phyloP scores from a whole-genome alignment of 75 land plant species.

The Ceratopteris richardii region DNA sequence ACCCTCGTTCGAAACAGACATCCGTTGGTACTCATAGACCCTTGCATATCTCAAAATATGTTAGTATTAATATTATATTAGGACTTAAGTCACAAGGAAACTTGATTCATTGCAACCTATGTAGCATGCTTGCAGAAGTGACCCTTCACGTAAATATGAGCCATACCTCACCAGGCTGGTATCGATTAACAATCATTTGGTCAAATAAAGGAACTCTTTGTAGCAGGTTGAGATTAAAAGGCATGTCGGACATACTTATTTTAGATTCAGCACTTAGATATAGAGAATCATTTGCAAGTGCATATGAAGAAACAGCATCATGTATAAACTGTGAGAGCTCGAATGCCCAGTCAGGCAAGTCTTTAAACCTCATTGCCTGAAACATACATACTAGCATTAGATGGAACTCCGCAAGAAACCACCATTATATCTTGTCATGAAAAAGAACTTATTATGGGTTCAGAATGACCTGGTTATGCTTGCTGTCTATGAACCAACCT shows the following conservation, averaged over 20 bases:
- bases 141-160: not conserved
- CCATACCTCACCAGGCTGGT: constrained; percentile 92
- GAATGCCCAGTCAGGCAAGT: constrained; percentile 75
- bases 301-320: constrained; percentile 20
- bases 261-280: not conserved
- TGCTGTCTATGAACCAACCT: constrained; percentile 47
- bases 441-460: too few species aligned
- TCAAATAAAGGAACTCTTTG: constrained; percentile 84
- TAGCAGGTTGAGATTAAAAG: constrained; percentile 36
- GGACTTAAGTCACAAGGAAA: too few species aligned
- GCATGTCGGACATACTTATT: constrained; percentile 1
- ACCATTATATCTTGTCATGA: not conserved
- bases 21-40: too few species aligned
- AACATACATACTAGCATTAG: constrained; percentile 2
- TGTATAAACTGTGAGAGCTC: constrained; percentile 44
- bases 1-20: too few species aligned
- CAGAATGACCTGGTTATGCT: constrained; percentile 54
- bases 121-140: not conserved
- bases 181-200: constrained; percentile 79
- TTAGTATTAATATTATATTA: too few species aligned
- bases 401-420: not conserved
- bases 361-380: constrained; percentile 93
- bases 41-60: too few species aligned
- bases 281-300: constrained; percentile 1
- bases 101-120: not conserved